Evolutionary conservation across 2,329 filamentous ascomycete genomes (phyloP), one percentile per base, ranked within the genome.

Genomic region (Epichloe hybrida): DNA sequence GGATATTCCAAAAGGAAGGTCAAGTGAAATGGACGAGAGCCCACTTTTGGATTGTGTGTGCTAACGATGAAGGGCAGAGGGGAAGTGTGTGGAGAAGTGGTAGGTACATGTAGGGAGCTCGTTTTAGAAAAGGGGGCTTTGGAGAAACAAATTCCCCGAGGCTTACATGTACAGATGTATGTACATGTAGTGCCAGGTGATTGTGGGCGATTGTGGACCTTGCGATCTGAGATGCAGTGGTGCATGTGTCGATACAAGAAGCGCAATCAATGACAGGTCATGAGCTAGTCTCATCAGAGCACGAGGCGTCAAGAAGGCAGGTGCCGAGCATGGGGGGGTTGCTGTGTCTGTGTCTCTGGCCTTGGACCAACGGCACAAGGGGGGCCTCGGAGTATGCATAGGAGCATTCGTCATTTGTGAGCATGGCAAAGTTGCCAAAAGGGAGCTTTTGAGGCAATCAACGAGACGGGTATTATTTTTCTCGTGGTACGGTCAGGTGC

Each of bases 191-290:
- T 27, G 27, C 27, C 27, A 31, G 27, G 27, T 31, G 2, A 8
- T 31, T 41, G 36, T 41, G 42, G 41, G 27, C 1, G 27, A 23
- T 17, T n/a, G 4, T 23, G 23, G 20, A 3, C 44, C 37, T 37
- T n/a, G 34, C 38, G 21, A 52, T 44, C 43, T 35, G 17, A 17
- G 48, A 50, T 47, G 43, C 21, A 23, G 39, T 40, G 44, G 41
- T 31, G 45, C 47, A 20, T 42, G 34, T 43, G 37, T 34, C 42
- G 43, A 34, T 43, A 38, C 21, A 23, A 20, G 36, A 39, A 45
- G 41, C 21, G 4, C n/a, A 38, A 41, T 49, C 40, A 44, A 51
- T 49, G 46, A 41, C 41, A 52, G 15, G 41, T 40, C 36, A 39
- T 35, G 42, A 41, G 35, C n/a, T 35, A 46, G 48, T 27, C 41